Conservation (phyloP, 306 rosid species). For the Pyrus pyrifolia region DNA sequence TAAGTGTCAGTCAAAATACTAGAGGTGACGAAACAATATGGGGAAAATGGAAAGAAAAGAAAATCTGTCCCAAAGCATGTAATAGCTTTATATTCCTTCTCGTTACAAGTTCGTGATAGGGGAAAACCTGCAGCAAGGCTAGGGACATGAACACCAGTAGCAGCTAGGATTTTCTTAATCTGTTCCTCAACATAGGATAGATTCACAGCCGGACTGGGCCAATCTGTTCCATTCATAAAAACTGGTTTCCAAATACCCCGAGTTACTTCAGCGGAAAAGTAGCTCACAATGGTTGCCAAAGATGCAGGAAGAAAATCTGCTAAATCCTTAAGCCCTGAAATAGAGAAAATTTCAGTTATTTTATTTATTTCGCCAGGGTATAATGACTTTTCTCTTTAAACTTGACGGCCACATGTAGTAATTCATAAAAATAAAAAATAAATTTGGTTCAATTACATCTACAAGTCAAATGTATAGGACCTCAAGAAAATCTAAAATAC, state of each 20-base stretch:
- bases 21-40: neutral
- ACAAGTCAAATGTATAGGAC: neutral
- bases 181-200: slow-evolving; percentile 82
- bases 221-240: slow-evolving; percentile 96
- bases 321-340: slow-evolving; percentile 92
- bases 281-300: slow-evolving; percentile 89
- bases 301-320: slow-evolving; percentile 98
- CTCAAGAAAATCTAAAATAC: too few species aligned
- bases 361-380: neutral
- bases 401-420: neutral
- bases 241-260: slow-evolving; percentile 92
- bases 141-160: slow-evolving; percentile 90
- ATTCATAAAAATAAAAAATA: neutral
- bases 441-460: neutral
- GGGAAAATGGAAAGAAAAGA: neutral
- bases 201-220: slow-evolving; percentile 99
- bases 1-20: neutral
- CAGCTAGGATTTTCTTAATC: slow-evolving; percentile 84
- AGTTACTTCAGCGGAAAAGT: slow-evolving; percentile 95
- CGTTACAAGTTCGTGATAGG: neutral
- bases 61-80: neutral
- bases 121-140: slow-evolving; percentile 83
- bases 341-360: neutral
- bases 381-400: neutral
- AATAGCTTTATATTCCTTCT: neutral